phyloP scores from a whole-genome alignment of 116 monocot species.

The Trichopus zeylanicus region DNA sequence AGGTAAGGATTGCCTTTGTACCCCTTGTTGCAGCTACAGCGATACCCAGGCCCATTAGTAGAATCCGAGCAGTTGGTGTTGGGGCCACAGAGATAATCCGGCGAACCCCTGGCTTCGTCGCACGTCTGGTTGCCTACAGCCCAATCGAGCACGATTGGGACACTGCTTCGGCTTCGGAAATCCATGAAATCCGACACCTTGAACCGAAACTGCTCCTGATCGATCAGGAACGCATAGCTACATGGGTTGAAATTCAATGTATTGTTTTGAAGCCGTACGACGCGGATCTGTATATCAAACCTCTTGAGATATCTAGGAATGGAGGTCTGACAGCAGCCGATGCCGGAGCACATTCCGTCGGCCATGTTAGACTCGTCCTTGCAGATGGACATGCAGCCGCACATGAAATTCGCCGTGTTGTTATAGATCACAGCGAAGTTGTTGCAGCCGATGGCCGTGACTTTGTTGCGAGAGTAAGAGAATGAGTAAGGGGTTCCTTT shows the following conservation, averaged over 20 bases:
- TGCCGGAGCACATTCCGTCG: slow-evolving; percentile 29
- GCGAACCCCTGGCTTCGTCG: neutral
- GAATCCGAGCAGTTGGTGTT: slow-evolving; percentile 34
- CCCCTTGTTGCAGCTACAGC: slow-evolving; percentile 37
- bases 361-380: neutral
- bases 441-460: slow-evolving; percentile 38
- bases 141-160: slow-evolving; percentile 50
- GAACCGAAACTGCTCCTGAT: slow-evolving; percentile 26
- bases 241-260: slow-evolving; percentile 29
- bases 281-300: neutral
- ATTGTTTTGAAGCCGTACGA: slow-evolving; percentile 1
- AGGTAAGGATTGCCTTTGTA: slow-evolving; percentile 57
- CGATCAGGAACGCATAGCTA: slow-evolving; percentile 31
- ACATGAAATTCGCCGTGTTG: neutral
- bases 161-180: slow-evolving; percentile 1
- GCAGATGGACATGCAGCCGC: slow-evolving; percentile 35
- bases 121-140: slow-evolving; percentile 33
- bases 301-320: slow-evolving; percentile 23
- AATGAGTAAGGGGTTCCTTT: slow-evolving; percentile 18
- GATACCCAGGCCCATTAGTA: slow-evolving; percentile 40
- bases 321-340: slow-evolving; percentile 37
- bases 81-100: slow-evolving; percentile 20
- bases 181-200: slow-evolving; percentile 3
- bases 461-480: slow-evolving; percentile 27
- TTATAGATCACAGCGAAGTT: slow-evolving; percentile 13